Evolutionary conservation across 768 basidiomycete genomes (phyloP).

Genomic region (Phylloporus sp.): DNA sequence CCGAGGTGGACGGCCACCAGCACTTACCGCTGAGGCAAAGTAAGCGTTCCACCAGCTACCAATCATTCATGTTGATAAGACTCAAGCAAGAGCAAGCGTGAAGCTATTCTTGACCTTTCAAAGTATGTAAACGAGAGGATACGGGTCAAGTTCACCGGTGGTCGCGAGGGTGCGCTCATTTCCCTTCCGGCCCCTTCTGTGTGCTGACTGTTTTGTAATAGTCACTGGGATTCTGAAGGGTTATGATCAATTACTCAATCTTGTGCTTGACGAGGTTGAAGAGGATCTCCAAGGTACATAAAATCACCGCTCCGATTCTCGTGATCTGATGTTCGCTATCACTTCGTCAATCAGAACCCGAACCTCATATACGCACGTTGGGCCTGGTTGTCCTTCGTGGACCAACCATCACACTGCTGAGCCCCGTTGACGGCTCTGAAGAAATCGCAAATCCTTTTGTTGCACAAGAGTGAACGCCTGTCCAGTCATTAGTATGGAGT

Average conservation of each 20-base stretch:
- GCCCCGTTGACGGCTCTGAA: slow-evolving; percentile 92
- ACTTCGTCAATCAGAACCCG: slow-evolving; percentile 45
- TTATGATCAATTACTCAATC: slow-evolving; percentile 92
- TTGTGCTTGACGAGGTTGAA: slow-evolving; percentile 93
- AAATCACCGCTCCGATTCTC: slow-evolving; percentile 8
- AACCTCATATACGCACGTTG: slow-evolving; percentile 59
- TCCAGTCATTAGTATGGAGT: not conserved
- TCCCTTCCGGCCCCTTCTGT: not conserved
- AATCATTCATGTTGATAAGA: slow-evolving; percentile 26
- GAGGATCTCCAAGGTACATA: slow-evolving; percentile 70
- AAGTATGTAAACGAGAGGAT: slow-evolving; percentile 93
- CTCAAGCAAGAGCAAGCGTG: slow-evolving; percentile 55
- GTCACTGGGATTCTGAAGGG: slow-evolving; percentile 93
- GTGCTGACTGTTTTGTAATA: slow-evolving; percentile 30
- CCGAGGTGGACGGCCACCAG: slow-evolving; percentile 18
- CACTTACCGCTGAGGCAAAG: slow-evolving; percentile 22
- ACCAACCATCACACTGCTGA: slow-evolving; percentile 90
- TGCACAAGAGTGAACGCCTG: slow-evolving; percentile 50
- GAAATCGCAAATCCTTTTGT: slow-evolving; percentile 91
- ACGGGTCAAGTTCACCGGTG: slow-evolving; percentile 97
- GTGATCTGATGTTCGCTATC: slow-evolving; percentile 6
- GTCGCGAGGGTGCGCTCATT: slow-evolving; percentile 71
- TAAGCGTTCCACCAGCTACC: slow-evolving; percentile 14
- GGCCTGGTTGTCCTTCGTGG: slow-evolving; percentile 91
- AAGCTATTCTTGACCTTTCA: slow-evolving; percentile 92